Percentiles rank a stretch among this genome's conserved stretches.
These are phyloP conservation scores for Coelastrella sp. DNA, from an alignment of 139 green algal genomes.

Conservation along the genomic window DNA sequence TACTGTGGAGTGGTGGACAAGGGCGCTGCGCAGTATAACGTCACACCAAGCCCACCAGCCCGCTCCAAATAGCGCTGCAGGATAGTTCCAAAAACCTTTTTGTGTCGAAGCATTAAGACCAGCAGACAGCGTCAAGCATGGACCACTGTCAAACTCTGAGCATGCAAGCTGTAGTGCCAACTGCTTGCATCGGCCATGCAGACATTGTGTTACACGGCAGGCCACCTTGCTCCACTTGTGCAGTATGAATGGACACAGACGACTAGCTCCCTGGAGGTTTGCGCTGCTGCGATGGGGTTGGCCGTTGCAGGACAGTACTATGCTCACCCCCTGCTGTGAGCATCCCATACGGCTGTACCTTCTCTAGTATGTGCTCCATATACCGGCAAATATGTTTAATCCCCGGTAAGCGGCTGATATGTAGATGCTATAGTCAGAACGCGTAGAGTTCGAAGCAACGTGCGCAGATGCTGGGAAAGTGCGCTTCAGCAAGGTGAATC, in stretches of 20 bases:
- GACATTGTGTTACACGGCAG: too few relatives aligned
- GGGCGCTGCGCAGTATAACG: neutral
- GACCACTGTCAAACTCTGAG: neutral
- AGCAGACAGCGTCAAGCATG: too few relatives aligned
- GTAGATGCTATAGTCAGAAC: too few relatives aligned
- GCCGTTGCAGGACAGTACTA: neutral
- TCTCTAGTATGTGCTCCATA: constrained; percentile 31
- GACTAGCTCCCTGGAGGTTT: too few relatives aligned
- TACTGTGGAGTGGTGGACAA: constrained; percentile 14
- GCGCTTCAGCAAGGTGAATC: too few relatives aligned
- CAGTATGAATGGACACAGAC: too few relatives aligned
- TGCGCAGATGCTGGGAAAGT: too few relatives aligned
- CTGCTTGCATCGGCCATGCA: neutral
- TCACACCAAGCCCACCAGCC: constrained; percentile 36
- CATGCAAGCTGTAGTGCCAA: neutral
- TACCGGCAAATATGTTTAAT: too few relatives aligned
- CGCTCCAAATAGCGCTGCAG: constrained; percentile 20
- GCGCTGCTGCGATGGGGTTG: too few relatives aligned
- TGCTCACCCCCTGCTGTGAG: constrained; percentile 4
- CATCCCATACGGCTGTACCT: constrained; percentile 23
- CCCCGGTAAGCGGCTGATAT: too few relatives aligned
- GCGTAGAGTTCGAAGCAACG: too few relatives aligned
- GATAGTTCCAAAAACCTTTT: neutral
- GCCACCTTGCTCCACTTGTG: too few relatives aligned
- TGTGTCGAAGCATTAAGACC: neutral